These are phyloP conservation scores for Phaeotremella skinneri DNA, from an alignment of 768 basidiomycete species.

Conservation along the genomic window DNA sequence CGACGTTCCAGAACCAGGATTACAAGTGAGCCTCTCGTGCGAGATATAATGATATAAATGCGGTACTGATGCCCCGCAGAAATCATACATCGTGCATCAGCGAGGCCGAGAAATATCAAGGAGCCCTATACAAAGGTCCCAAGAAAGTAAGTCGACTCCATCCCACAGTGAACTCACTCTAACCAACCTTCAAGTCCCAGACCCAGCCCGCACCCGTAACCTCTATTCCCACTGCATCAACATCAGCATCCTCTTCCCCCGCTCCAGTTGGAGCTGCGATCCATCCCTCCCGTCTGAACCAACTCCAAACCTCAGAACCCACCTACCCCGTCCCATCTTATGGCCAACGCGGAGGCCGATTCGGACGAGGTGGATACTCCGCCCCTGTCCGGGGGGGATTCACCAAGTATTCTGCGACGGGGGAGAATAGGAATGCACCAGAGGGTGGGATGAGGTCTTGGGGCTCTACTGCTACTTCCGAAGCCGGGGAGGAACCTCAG, in stretches of 20 bases:
- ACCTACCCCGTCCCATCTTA: slow-evolving; percentile 24
- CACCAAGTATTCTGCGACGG: slow-evolving; percentile 28
- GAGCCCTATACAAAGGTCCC: slow-evolving; percentile 74
- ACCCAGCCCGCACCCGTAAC: slow-evolving; percentile 21
- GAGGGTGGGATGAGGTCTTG: slow-evolving; percentile 39
- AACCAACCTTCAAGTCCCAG: slow-evolving; percentile 9
- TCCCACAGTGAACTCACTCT: not conserved
- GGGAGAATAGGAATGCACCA: slow-evolving; percentile 28
- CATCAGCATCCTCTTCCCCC: slow-evolving; percentile 53
- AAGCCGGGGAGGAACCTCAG: slow-evolving; percentile 1
- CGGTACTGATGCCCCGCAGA: slow-evolving; percentile 20
- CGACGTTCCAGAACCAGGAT: slow-evolving; percentile 72
- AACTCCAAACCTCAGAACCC: slow-evolving; percentile 28
- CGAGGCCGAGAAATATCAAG: slow-evolving; percentile 93
- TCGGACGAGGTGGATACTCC: slow-evolving; percentile 40
- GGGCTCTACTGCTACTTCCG: slow-evolving; percentile 23
- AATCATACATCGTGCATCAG: slow-evolving; percentile 73
- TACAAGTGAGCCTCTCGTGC: slow-evolving; percentile 59
- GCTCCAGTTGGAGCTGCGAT: slow-evolving; percentile 55
- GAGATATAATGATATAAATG: not conserved
- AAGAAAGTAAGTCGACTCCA: slow-evolving; percentile 56
- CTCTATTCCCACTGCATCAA: slow-evolving; percentile 16
- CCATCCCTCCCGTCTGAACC: slow-evolving; percentile 51
- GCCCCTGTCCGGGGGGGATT: slow-evolving; percentile 50
- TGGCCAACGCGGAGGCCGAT: slow-evolving; percentile 37